These are phyloP conservation scores for Tricladium varicosporioides DNA, from an alignment of 2,329 filamentous ascomycete genomes.

Conservation along the genomic window DNA sequence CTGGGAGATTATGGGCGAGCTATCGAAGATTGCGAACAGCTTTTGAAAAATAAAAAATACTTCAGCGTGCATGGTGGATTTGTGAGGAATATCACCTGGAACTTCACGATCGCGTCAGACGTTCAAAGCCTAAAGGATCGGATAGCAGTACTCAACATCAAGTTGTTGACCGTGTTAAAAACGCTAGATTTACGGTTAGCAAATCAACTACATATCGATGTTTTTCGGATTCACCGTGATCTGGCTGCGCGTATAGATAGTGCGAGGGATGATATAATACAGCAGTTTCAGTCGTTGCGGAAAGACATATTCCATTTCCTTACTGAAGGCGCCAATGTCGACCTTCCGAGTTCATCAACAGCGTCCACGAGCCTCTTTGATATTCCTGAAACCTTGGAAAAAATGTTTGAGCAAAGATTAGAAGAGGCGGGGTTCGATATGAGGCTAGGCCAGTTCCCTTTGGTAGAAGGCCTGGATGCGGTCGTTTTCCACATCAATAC, in stretches of 20 bases:
- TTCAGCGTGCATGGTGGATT: slow-evolving; percentile 16
- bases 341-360: too few relatives aligned
- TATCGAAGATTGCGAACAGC: slow-evolving; percentile 11
- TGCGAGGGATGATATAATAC: too few relatives aligned
- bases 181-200: slow-evolving; percentile 19
- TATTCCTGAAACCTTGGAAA: too few relatives aligned
- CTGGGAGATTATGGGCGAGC: slow-evolving; percentile 15
- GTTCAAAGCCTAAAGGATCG: slow-evolving; percentile 14
- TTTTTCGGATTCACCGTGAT: slow-evolving; percentile 7
- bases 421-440: too few relatives aligned
- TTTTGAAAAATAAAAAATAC: slow-evolving; percentile 19
- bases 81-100: slow-evolving; percentile 19
- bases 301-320: too few relatives aligned
- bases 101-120: slow-evolving; percentile 14
- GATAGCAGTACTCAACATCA: slow-evolving; percentile 17
- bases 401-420: too few relatives aligned
- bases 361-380: too few relatives aligned
- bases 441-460: too few relatives aligned
- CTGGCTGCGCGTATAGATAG: slow-evolving; percentile 13
- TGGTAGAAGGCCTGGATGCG: too few relatives aligned
- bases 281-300: too few relatives aligned
- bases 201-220: slow-evolving; percentile 4
- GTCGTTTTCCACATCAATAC: too few relatives aligned
- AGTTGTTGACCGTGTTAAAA: slow-evolving; percentile 16
- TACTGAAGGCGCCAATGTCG: too few relatives aligned